A percentile compares a stretch with the other conserved stretches of the same genome.
These are phyloP conservation scores for Heimioporus sp. DNA, from an alignment of 768 basidiomycete species.

Conservation along the genomic window DNA sequence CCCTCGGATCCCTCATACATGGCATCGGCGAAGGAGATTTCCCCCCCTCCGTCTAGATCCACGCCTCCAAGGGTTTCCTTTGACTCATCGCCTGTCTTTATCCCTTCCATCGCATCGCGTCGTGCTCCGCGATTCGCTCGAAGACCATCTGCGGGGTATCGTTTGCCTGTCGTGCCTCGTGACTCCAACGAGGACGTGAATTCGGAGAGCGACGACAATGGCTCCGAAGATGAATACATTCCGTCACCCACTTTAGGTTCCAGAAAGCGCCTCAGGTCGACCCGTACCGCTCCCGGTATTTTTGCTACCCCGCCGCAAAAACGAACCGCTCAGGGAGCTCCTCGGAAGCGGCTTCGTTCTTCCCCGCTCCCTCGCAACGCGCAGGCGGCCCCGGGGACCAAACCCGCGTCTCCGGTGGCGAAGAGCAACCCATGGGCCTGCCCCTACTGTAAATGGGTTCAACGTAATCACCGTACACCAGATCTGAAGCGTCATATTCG, in stretches of 20 bases:
- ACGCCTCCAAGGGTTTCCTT: not conserved
- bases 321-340: slow-evolving; percentile 1
- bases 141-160: slow-evolving; percentile 1
- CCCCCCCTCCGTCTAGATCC: slow-evolving; percentile 3
- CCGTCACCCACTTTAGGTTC: slow-evolving; percentile 36
- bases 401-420: slow-evolving; percentile 13
- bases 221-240: slow-evolving; percentile 44
- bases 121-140: slow-evolving; percentile 16
- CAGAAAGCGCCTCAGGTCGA: slow-evolving; percentile 33
- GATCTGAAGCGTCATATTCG: slow-evolving; percentile 60
- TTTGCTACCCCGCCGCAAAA: slow-evolving; percentile 4
- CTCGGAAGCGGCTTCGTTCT: slow-evolving; percentile 28
- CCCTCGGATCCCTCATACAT: slow-evolving; percentile 13
- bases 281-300: slow-evolving; percentile 1
- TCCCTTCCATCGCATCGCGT: slow-evolving; percentile 1
- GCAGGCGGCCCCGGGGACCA: slow-evolving; percentile 34
- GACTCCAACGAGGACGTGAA: slow-evolving; percentile 31
- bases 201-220: slow-evolving; percentile 38
- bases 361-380: slow-evolving; percentile 45
- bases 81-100: not conserved
- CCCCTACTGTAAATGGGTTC: slow-evolving; percentile 47
- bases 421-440: slow-evolving; percentile 41
- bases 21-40: slow-evolving; percentile 5
- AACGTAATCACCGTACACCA: slow-evolving; percentile 49
- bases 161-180: not conserved